Base-by-base conservation (phyloP, 169 alveolate genomes). In the Eimeria praecox region DNA sequence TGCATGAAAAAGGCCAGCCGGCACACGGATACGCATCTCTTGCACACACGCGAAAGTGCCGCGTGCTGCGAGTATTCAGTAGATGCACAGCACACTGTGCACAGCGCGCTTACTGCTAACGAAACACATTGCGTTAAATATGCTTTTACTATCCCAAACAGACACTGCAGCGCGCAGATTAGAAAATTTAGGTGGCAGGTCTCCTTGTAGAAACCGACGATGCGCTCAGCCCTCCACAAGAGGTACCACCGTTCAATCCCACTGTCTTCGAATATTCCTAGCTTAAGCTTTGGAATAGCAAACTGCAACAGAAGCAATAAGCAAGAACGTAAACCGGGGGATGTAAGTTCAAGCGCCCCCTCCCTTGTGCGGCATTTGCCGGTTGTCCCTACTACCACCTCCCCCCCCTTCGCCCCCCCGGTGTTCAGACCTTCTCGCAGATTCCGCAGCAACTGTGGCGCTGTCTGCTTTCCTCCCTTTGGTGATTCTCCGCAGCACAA, bases 201-300 rank as follows among this genome's bases (percentile, higher is more conserved):
- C 42, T 56, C 93, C 93, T 87, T 87, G 82, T 87, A 87, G 40
- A 87, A 54, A 24, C 82, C 93, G 49, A 62, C 82, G 49, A 87
- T 46, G 93, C 24, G 80, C 42, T 59, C 93, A 46, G 93, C 78
- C 66, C 93, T 80, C 93, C 93, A 87, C 46, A 87, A 66, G 44
- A 87, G 40, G 42, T 87, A 87, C 93, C 93, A 87, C 6, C 93
- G 93, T 54, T 87, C 93, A 56, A 87, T 24, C 22, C 52, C 78
- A 22, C 83, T 62, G 71, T 87, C 93, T 62, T 87, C 82, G 59
- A 87, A 87, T 35, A 33, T 27, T 12, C 93, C 93, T 12, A 87
- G 83, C 33, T 22, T 62, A 30, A 40, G 30, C 24, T 33, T 87
- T 0, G 93, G 93, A n/a, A 38, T 30, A n/a, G 62, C 56, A 40